Evolutionary conservation across 2,329 filamentous ascomycete species (phyloP).

Genomic region (Dendrostoma leiphaemia): DNA sequence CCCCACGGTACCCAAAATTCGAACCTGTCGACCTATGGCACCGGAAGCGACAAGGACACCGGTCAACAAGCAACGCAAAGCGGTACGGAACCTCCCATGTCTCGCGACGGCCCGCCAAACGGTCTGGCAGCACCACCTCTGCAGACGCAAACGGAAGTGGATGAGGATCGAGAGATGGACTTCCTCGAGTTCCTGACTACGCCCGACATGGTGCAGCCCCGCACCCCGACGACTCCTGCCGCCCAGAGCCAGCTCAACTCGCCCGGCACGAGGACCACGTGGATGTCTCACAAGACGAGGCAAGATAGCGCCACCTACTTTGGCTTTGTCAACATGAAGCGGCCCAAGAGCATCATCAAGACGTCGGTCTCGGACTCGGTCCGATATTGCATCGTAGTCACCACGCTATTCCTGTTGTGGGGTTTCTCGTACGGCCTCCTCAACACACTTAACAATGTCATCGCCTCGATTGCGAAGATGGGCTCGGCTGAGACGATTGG

Average conservation of each 20-base stretch:
- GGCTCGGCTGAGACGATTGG: constrained; percentile 61
- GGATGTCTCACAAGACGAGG: constrained; percentile 28
- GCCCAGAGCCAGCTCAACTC: not conserved
- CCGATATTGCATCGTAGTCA: constrained; percentile 72
- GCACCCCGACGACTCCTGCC: not conserved
- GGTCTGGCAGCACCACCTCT: not conserved
- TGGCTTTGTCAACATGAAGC: constrained; percentile 71
- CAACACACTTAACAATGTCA: constrained; percentile 74
- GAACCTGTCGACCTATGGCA: constrained; percentile 28
- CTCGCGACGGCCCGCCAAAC: not conserved
- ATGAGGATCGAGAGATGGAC: constrained; percentile 24
- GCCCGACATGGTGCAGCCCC: constrained; percentile 29
- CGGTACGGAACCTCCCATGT: not conserved
- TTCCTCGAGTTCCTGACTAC: constrained; percentile 48
- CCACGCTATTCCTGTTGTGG: constrained; percentile 83
- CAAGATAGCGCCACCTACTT: constrained; percentile 60
- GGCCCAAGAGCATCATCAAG: constrained; percentile 68
- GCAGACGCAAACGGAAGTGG: constrained; percentile 7
- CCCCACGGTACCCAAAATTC: constrained; percentile 40
- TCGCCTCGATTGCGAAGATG: constrained; percentile 62
- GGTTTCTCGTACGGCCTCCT: constrained; percentile 87
- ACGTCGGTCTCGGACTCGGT: constrained; percentile 63
- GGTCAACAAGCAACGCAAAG: not conserved
- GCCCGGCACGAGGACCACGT: constrained; percentile 4
- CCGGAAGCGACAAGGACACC: constrained; percentile 19